phyloP scores from a whole-genome alignment of 331 rosid species.

The Rosa hybrid region DNA sequence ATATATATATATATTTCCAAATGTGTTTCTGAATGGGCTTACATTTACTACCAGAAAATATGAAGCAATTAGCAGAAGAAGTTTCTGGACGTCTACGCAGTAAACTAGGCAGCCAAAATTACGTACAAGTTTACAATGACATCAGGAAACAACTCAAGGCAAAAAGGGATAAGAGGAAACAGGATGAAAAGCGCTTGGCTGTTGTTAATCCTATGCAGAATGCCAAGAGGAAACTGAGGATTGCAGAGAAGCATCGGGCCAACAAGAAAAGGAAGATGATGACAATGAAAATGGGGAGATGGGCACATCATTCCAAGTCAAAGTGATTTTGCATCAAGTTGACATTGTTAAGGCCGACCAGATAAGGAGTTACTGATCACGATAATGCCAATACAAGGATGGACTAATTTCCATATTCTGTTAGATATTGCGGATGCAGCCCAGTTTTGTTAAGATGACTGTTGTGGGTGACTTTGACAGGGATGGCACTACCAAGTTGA shows the following conservation, averaged over 20 bases:
- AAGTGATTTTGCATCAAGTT: conserved; percentile 5
- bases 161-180: conserved; percentile 80
- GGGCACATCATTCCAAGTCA: conserved; percentile 33
- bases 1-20: not conserved
- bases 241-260: conserved; percentile 73
- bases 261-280: conserved; percentile 75
- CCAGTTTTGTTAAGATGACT: not conserved
- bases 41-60: conserved; percentile 46
- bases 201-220: conserved; percentile 74
- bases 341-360: not conserved
- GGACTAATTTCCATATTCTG: not conserved
- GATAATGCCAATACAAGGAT: not conserved
- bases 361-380: not conserved
- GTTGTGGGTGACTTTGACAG: not conserved
- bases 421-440: not conserved
- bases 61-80: conserved; percentile 61
- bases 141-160: conserved; percentile 60
- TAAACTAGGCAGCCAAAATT: conserved; percentile 56
- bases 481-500: not conserved
- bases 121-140: conserved; percentile 49
- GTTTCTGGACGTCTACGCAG: conserved; percentile 47
- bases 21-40: conserved; percentile 3
- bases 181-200: conserved; percentile 81
- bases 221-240: conserved; percentile 72
- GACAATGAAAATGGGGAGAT: conserved; percentile 65